Base-by-base conservation (phyloP, 345 rosid genomes). In the Populus nigra region DNA sequence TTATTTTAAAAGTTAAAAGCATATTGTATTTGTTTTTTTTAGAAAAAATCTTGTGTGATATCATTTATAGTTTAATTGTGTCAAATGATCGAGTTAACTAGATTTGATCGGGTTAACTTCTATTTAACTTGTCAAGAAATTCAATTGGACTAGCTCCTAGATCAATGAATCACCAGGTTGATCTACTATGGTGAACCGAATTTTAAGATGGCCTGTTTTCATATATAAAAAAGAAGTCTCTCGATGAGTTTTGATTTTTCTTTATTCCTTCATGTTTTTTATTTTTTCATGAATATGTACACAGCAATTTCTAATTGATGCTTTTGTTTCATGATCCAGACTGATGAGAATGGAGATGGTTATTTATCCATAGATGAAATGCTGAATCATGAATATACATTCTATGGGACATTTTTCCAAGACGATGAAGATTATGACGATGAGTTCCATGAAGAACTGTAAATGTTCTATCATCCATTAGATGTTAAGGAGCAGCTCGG, bases 341-440 rank as follows among this genome's bases (percentile, higher is more conserved):
- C 91, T 3, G 97, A 93, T 79, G 94, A 88, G 50, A 76, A 90
- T 77, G 78, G 76, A 78, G 94, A 91, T 81, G 91, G 89, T 25
- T 72, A 81, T 15, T 72, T 91, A 80, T 81, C 88, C 20, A 82
- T 93, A 20, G 83, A 84, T 17, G 94, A 93, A 81, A 89, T 91
- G 89, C 73, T 90, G 53, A 76, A 86, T 70, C 95, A 90, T 23
- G 90, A 89, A 79, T 31, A 80, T 61, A 78, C 84, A 41, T 93
- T 93, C 80, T 93, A 90, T 82, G 70, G 78, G 65, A 83, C 91
- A 8, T 76, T 92, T 47, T 82, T 83, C 18, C 71, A 65, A 5
- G 49, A 50, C 29, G 81, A 85, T 49, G 86, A 80, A 1, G 93
- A 82, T 17, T 86, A 83, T 13, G 76, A 83, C 3, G 78, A 83